Conservation (phyloP, 1,139 yeast species). For the Taphrina populina region DNA sequence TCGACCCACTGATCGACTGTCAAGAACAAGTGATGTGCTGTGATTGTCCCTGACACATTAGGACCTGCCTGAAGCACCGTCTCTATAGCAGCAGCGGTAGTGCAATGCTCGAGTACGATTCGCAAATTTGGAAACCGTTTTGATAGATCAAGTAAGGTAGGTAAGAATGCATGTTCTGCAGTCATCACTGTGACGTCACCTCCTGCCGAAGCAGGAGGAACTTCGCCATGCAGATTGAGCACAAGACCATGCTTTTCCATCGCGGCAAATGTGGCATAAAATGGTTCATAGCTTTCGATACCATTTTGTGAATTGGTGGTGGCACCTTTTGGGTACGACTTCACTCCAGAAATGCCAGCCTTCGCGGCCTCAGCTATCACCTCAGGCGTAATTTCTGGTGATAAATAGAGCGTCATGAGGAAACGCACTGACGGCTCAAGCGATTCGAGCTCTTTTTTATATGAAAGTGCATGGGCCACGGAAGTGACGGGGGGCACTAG, state of each 20-base stretch:
- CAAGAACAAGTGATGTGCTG: constrained; percentile 88
- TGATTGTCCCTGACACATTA: constrained; percentile 84
- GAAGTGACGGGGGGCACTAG: constrained; percentile 87
- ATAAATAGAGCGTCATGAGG: constrained; percentile 83
- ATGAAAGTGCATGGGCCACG: constrained; percentile 67
- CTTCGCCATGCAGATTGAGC: constrained; percentile 91
- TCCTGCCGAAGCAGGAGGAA: constrained; percentile 59
- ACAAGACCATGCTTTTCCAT: constrained; percentile 77
- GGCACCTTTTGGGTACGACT: constrained; percentile 98
- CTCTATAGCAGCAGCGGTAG: constrained; percentile 82
- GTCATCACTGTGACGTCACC: constrained; percentile 78
- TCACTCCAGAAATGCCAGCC: constrained; percentile 66
- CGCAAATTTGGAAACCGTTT: constrained; percentile 79
- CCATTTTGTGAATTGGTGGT: constrained; percentile 94
- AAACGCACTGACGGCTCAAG: constrained; percentile 82
- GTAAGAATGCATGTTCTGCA: constrained; percentile 89
- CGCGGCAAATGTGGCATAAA: constrained; percentile 84
- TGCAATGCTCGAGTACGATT: constrained; percentile 91
- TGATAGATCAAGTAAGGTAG: constrained; percentile 81
- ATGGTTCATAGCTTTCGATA: constrained; percentile 82
- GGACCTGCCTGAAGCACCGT: constrained; percentile 69
- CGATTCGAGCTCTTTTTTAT: constrained; percentile 62
- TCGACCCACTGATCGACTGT: constrained; percentile 98
- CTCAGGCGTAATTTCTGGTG: constrained; percentile 78
- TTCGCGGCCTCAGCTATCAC: constrained; percentile 76